These are phyloP conservation scores for Cornus florida DNA, from an alignment of 148 eudicot species.

Conservation along the genomic window DNA sequence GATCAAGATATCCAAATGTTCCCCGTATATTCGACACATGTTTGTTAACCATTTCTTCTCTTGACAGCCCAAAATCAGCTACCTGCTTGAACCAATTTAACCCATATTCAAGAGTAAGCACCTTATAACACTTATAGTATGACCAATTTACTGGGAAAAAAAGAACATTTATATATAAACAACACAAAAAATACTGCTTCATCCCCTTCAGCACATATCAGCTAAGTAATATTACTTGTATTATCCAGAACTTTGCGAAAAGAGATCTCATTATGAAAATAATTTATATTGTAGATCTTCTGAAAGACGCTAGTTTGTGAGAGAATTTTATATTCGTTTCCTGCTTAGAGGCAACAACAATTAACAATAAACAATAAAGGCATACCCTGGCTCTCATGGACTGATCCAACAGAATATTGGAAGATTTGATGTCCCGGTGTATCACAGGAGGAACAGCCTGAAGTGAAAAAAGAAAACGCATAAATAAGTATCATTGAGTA, in stretches of 20 bases:
- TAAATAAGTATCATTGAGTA: background rate
- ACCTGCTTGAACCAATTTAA: conserved; percentile 46
- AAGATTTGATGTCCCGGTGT: conserved; percentile 93
- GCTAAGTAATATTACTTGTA: too few species aligned
- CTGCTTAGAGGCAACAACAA: background rate
- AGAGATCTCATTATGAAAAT: background rate
- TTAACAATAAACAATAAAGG: conserved; percentile 2
- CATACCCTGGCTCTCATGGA: conserved; percentile 95
- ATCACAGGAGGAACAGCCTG: conserved; percentile 96
- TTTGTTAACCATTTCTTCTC: conserved; percentile 73
- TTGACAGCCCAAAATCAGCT: conserved; percentile 95
- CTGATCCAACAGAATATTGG: conserved; percentile 97
- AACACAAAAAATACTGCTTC: background rate
- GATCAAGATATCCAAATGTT: conserved; percentile 97
- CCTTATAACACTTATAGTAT: background rate
- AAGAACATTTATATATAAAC: background rate
- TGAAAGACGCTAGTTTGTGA: background rate
- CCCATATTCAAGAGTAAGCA: conserved; percentile 5
- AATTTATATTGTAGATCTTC: background rate
- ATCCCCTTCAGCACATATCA: background rate
- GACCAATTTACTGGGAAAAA: too few species aligned
- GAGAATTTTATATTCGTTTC: background rate
- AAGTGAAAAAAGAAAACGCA: conserved; percentile 3
- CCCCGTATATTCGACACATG: conserved; percentile 71
- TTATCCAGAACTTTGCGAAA: background rate